Evolutionary conservation across 2,329 filamentous ascomycete genomes (phyloP), one percentile per base, ranked within the genome.

Genomic region (Celoporthe dispersa): DNA sequence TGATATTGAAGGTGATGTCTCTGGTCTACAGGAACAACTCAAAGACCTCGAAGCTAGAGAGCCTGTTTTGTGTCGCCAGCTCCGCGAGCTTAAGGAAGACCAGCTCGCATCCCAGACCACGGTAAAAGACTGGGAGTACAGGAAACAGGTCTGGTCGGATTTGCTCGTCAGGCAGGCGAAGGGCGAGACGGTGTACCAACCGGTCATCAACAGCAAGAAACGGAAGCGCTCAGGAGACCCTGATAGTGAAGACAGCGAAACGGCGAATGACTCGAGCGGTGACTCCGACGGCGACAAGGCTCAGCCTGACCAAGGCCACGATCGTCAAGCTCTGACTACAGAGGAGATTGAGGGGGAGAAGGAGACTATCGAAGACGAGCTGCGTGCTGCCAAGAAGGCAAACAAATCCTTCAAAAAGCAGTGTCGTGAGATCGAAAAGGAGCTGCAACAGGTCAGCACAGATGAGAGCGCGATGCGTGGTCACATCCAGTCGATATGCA

Each of bases 401-500:
- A 68, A 57, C 25, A 68, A 59, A 28, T 22, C 3, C 0, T 9
- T 66, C 1, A 22, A 51, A 0, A 22, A 55, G 28, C 8, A 63
- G 8, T 35, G 60, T 3, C 11, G 12, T 63, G 75, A 77, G 0
- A 75, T 73, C 19, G 62, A 74, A 19, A 79, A 80, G 37, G 78
- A 82, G 33, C 78, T 82, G 3, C 76, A 79, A 12, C 71, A 75
- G 7, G 70, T 80, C 19, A 73, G 79, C 41, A 28, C 55, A 0
- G 68, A 76, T 37, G 73, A 79, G 2, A 74, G 79, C 9, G 71
- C 70, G 1, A 37, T 37, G 19, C 25, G 28, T 8, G 31, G 76
- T 7, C 74, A 78, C 65, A 73, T 80, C 65, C 80, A 75, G 33
- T 76, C 78, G 6, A 70, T 78, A 7, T 84, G 88, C 71, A 88